Base-by-base conservation (phyloP, 371 early-diverging fungal genomes). In the Syncephalastrum racemosum region DNA sequence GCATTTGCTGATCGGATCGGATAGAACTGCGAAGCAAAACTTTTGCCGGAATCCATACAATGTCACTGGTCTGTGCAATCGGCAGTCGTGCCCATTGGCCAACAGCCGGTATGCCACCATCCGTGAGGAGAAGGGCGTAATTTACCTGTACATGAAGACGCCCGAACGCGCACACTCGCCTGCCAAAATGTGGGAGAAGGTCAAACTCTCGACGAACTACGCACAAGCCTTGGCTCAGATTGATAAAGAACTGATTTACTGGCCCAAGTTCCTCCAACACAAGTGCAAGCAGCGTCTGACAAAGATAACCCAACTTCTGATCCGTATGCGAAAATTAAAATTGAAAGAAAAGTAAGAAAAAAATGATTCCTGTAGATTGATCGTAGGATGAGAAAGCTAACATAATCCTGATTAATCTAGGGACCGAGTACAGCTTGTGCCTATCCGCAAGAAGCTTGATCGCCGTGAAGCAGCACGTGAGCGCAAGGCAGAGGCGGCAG, bases 1-100 rank as follows among this genome's bases (percentile, higher is more conserved):
- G 15, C 31, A 50, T 24, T n/a, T 14, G 5, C 25, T 12, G 52
- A 31, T 51, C 39, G 25, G 7, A 36, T 40, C 7, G n/a, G 8
- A 23, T 53, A 67, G 62, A 48, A 62, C 63, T 1, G 41, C 62
- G 18, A 51, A 45, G n/a, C 46, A 55, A 23, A 67, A 84, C 68
- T 94, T 99, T 60, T 99, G 99, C 81, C 91, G 96, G 65, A 98
- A 99, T 70, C 91, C 91, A 70, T 94, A 98, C 82, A 99, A 99
- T 77, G 92, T 98, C 7, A 96, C 99, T 7, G 99, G 99, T 45
- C 84, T 98, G 20, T 99, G 99, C 84, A 93, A 91, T 77, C 86
- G 95, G 41, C 91, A 90, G 65, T 92, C 95, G 10, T 99, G 99
- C 74, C 99, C 99, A 14, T 81, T 99, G 60, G 97, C 99, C 52